Conservation (phyloP, 768 basidiomycete species). For the Lyophyllum atratum region DNA sequence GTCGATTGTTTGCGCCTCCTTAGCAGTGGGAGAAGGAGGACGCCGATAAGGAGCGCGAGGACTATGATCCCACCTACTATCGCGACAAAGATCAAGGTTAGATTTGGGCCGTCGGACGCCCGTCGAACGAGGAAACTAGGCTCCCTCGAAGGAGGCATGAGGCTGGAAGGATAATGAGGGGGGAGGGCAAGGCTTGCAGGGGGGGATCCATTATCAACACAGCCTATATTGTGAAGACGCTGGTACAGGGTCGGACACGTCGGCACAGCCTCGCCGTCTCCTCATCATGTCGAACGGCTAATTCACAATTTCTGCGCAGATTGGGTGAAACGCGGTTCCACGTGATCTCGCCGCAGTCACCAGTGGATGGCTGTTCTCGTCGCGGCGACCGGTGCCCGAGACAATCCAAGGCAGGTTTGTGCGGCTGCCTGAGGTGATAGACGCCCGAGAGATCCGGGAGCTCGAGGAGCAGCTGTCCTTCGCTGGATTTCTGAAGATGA, state of each 20-base stretch:
- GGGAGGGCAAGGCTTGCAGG: neutral
- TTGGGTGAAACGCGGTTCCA: neutral
- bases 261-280: constrained; percentile 11
- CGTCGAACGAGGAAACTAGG: neutral
- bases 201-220: neutral
- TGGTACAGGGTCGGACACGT: neutral
- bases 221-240: neutral
- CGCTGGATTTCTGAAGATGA: neutral
- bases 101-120: neutral
- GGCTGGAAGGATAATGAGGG: neutral
- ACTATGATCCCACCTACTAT: neutral
- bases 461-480: neutral
- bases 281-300: neutral
- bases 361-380: neutral
- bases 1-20: neutral
- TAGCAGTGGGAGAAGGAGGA: neutral
- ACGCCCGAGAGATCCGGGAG: neutral
- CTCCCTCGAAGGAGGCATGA: neutral
- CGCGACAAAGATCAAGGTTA: neutral
- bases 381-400: neutral
- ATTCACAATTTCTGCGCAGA: neutral
- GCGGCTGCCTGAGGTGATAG: neutral
- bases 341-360: neutral
- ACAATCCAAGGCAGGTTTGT: neutral
- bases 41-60: neutral